These are phyloP conservation scores for Quambalaria eucalypti DNA, from an alignment of 1,284 basidiomycete species.

Conservation along the genomic window DNA sequence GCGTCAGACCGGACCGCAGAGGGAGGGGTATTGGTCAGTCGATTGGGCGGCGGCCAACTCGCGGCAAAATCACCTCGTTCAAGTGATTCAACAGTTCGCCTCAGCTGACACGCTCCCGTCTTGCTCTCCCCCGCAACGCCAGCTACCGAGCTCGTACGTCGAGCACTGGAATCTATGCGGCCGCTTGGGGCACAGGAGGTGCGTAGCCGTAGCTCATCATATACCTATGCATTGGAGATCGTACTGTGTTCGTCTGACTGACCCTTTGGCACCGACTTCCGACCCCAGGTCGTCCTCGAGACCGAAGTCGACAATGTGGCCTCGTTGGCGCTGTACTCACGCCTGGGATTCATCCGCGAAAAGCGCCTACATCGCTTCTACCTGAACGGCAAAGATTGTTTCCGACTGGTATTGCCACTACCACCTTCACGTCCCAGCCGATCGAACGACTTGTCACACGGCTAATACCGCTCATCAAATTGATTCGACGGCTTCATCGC, in stretches of 20 bases:
- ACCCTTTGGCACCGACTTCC: slow-evolving; percentile 50
- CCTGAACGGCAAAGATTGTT: slow-evolving; percentile 59
- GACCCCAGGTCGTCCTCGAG: slow-evolving; percentile 89
- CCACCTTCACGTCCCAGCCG: no score
- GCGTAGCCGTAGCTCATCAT: no score
- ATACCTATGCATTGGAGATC: slow-evolving; percentile 3
- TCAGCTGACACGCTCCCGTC: no score
- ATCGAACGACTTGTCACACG: no score
- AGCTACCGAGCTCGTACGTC: no score
- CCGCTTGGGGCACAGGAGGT: slow-evolving; percentile 9
- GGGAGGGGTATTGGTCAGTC: slow-evolving; percentile 65
- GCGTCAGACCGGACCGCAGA: slow-evolving; percentile 22
- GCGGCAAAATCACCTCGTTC: no score
- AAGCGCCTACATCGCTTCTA: slow-evolving; percentile 92
- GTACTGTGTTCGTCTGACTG: neutral
- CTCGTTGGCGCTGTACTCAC: slow-evolving; percentile 78
- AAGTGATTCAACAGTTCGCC: no score
- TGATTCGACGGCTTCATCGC: no score
- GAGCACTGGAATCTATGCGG: no score
- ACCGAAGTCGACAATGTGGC: slow-evolving; percentile 89
- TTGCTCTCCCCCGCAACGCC: slow-evolving; percentile 52
- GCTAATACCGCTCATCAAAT: no score
- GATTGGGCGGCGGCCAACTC: no score
- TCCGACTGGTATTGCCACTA: slow-evolving; percentile 31
- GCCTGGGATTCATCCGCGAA: slow-evolving; percentile 87